Base-by-base conservation (phyloP, 108 stramenopile genomes). In the Epithemia pelagica region DNA sequence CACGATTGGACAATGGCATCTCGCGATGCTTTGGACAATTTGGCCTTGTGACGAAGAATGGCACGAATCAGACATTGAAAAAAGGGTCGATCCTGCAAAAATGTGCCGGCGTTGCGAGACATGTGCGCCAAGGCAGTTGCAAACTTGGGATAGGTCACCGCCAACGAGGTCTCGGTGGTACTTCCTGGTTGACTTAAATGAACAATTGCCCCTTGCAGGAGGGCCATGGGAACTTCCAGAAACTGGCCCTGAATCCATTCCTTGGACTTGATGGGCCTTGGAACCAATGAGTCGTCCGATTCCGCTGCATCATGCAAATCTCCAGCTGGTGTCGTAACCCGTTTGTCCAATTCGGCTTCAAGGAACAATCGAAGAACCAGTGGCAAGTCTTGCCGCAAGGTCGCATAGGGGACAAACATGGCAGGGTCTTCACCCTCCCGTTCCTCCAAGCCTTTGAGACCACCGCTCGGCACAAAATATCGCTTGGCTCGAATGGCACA, bases 111-210 rank as follows among this genome's bases (percentile, higher is more conserved):
- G 20, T 79, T 76, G 23, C 62, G 60, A 0, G 80, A 78, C n/a
- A 88, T 27, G 53, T 67, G 55, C 29, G 75, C 69, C 28, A 94
- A 71, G 1, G 78, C 82, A 27, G 74, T 73, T 19, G 82, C 71
- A 63, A 94, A 89, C 56, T 88, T 78, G 1, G 83, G 74, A 66
- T 85, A 88, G 54, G 86, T 88, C 54, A 74, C 27, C 26, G 80
- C 64, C 27, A 94, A 64, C 0, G 89, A 85, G 8, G 64, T 33
- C 51, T 91, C 92, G 56, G 82, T 80, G 2, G 85, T 77, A 61
- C 82, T 87, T 21, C 89, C 92, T 3, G 89, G 88, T 52, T 85
- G 78, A 61, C 90, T 77, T 22, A 84, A 66, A 56, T 83, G 74
- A 37, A 89, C 74, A 31, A 88, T 74, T 18, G 86, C 73, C 3